Evolutionary conservation across 1,284 basidiomycete genomes (phyloP), one percentile per base, ranked within the genome.

Genomic region (Boletus smithii): DNA sequence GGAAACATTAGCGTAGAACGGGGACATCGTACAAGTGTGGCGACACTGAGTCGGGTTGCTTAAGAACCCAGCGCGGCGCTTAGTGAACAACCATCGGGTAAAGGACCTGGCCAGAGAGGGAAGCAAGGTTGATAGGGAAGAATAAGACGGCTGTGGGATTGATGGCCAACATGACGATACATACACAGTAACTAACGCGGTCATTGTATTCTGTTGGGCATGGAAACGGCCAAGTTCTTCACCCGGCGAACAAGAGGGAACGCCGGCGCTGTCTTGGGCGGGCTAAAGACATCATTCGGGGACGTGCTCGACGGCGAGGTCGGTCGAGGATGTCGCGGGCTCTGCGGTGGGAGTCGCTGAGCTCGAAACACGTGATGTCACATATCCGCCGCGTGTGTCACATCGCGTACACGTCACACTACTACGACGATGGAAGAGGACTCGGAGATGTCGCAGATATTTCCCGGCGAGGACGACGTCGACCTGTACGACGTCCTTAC

Each of bases 401-500:
- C n/a, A n/a, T n/a, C n/a, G n/a, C n/a, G n/a, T n/a, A n/a, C n/a
- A n/a, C 7, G 31, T 41, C 22, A 44, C 48, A 22, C 29, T 35
- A 8, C 20, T 17, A 38, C 44, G 49, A 65, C 56, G 35, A 85
- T 85, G 80, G 77, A 81, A 67, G 69, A 81, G 41, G 88, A 92
- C 70, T 88, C 88, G 42, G 48, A 53, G 16, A 78, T 88, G 54
- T 68, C 72, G 44, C 81, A 84, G 52, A 89, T 94, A 74, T 91
- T 94, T 69, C 80, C 87, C 2, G 81, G 74, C 34, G 63, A 81
- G 51, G 83, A 85, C 40, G 63, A 68, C 33, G 81, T 88, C 8
- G 80, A 91, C 66, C 78, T 95, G 5, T 95, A 95, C 63, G 73
- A 74, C 0, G 79, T 88, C 8, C 81, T 95, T 17, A 69, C 72